phyloP scores from a whole-genome alignment of 768 basidiomycete genomes.

The Daedaleopsis nitida region DNA sequence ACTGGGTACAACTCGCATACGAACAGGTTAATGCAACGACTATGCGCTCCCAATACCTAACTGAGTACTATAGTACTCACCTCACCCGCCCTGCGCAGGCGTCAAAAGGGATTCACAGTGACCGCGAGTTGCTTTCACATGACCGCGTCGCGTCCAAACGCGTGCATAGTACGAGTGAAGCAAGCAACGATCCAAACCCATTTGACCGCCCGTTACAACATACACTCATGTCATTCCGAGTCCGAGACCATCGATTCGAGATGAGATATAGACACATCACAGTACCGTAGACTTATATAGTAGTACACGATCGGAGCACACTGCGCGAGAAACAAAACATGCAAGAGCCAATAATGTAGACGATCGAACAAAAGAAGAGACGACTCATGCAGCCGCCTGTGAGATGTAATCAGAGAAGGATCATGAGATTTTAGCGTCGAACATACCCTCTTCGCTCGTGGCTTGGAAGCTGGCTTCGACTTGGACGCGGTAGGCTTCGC shows the following conservation, averaged over 20 bases:
- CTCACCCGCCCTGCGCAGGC: too few relatives aligned
- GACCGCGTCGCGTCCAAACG: conserved; percentile 12
- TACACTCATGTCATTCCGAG: not conserved
- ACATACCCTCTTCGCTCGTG: conserved; percentile 25
- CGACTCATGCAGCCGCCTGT: conserved; percentile 15
- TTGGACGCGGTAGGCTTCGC: conserved; percentile 21
- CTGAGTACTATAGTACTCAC: too few relatives aligned
- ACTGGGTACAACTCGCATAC: too few relatives aligned
- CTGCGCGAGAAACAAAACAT: conserved; percentile 8
- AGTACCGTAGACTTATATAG: conserved; percentile 16
- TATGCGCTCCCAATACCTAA: too few relatives aligned
- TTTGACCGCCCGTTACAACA: not conserved
- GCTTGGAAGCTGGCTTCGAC: conserved; percentile 27
- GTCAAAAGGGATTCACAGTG: too few relatives aligned
- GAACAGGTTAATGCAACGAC: too few relatives aligned
- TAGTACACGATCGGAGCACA: conserved; percentile 19
- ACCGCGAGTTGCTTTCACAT: conserved; percentile 9
- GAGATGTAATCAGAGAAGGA: too few relatives aligned
- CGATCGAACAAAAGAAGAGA: not conserved
- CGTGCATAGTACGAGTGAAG: not conserved
- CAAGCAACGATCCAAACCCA: too few relatives aligned
- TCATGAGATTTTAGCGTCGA: not conserved
- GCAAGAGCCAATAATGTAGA: conserved; percentile 19
- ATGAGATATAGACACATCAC: conserved; percentile 12
- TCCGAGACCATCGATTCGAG: conserved; percentile 12